Conservation (phyloP, 1,139 yeast genomes). For the Suhomyces bribrorum region DNA sequence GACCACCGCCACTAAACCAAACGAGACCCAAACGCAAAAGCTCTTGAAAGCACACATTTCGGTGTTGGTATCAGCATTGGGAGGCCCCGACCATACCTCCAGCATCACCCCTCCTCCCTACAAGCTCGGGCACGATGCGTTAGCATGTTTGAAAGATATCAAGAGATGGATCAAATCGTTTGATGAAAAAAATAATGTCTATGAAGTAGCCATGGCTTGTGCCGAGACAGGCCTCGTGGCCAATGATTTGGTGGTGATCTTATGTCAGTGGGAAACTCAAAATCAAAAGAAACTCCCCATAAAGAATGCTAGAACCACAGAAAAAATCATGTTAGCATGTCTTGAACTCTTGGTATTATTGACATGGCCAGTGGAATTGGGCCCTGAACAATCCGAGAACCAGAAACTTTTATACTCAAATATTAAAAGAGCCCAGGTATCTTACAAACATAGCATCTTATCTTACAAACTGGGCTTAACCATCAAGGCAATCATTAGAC, state of each 20-base stretch:
- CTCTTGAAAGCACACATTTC: constrained; percentile 67
- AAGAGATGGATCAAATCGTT: constrained; percentile 85
- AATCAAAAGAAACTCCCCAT: constrained; percentile 22
- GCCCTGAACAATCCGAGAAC: constrained; percentile 49
- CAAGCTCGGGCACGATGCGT: constrained; percentile 85
- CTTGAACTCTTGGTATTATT: constrained; percentile 80
- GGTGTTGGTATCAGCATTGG: constrained; percentile 74
- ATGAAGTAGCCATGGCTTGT: constrained; percentile 86
- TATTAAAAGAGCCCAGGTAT: constrained; percentile 63
- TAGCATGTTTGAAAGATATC: constrained; percentile 84
- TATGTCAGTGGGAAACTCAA: constrained; percentile 71
- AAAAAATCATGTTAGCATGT: constrained; percentile 66
- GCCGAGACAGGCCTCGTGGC: constrained; percentile 75
- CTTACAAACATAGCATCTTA: constrained; percentile 70
- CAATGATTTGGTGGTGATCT: constrained; percentile 72
- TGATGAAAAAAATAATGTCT: constrained; percentile 68
- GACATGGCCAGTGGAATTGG: constrained; percentile 75
- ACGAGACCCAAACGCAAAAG: constrained; percentile 43
- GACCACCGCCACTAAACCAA: constrained; percentile 33
- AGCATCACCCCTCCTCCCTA: constrained; percentile 52
- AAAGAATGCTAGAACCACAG: constrained; percentile 42
- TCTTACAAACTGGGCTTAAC: constrained; percentile 60
- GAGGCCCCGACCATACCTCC: constrained; percentile 69
- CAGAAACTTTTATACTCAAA: constrained; percentile 62
- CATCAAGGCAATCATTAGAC: constrained; percentile 66